phyloP scores from a whole-genome alignment of 2,329 filamentous ascomycete genomes.

The Bipolaris oryzae region DNA sequence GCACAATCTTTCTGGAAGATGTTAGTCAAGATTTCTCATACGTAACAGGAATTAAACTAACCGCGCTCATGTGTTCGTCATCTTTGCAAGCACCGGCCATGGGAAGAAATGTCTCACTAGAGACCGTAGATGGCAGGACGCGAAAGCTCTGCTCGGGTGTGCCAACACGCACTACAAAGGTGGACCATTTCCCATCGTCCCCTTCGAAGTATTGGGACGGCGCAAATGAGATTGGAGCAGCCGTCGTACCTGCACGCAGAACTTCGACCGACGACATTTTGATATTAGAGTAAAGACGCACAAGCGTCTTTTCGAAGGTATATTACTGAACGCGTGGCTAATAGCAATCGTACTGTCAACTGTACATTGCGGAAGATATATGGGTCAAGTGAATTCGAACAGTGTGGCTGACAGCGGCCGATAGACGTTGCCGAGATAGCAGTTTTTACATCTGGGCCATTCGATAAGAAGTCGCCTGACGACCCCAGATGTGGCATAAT shows the following conservation, averaged over 20 bases:
- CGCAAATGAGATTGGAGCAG: not conserved
- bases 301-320: not conserved
- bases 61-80: constrained; percentile 2
- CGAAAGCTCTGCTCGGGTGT: constrained; percentile 37
- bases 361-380: not conserved
- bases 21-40: not conserved
- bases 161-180: constrained; percentile 36
- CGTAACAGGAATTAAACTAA: no score
- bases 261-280: not conserved
- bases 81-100: constrained; percentile 14
- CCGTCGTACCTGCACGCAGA: not conserved
- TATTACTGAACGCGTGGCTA: not conserved
- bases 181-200: constrained; percentile 31
- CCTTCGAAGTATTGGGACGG: constrained; percentile 6
- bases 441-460: not conserved
- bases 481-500: not conserved
- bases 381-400: not conserved
- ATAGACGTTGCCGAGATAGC: not conserved
- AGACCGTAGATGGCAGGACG: constrained; percentile 28
- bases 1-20: not conserved
- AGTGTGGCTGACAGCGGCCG: not conserved
- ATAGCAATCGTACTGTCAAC: not conserved
- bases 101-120: constrained; percentile 20
- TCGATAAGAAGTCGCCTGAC: not conserved
- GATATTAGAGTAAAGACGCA: not conserved